These are phyloP conservation scores for Aspergillus pseudoviridinutans DNA, from an alignment of 2,329 filamentous ascomycete genomes.

Conservation along the genomic window DNA sequence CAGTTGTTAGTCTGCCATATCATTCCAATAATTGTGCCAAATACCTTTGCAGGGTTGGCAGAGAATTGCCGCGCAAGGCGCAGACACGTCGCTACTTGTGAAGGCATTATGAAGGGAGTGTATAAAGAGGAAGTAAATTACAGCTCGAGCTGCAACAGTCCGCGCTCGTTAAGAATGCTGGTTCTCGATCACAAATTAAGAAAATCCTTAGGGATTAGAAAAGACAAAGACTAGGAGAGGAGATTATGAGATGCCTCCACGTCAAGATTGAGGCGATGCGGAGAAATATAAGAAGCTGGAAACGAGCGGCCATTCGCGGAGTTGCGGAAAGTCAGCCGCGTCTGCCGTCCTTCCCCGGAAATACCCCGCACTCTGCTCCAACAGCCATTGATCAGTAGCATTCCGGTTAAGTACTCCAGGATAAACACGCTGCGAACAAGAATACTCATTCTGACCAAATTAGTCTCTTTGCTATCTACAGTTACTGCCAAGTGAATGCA, in stretches of 20 bases:
- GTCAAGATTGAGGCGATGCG: background rate
- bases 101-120: slow-evolving; percentile 28
- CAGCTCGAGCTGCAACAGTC: slow-evolving; percentile 1
- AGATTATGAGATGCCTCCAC: background rate
- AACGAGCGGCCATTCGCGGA: slow-evolving; percentile 14
- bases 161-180: background rate
- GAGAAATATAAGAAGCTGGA: slow-evolving; percentile 2
- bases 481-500: too few relatives aligned
- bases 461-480: background rate
- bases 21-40: background rate
- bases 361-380: slow-evolving; percentile 7
- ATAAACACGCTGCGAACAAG: background rate
- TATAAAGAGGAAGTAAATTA: background rate
- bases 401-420: background rate
- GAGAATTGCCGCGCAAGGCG: slow-evolving; percentile 37
- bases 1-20: background rate
- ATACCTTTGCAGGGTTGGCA: slow-evolving; percentile 34
- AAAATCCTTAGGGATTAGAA: background rate
- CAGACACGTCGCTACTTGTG: slow-evolving; percentile 35
- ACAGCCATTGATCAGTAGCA: background rate
- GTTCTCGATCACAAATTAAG: background rate
- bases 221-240: background rate
- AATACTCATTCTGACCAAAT: background rate
- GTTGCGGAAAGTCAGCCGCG: slow-evolving; percentile 17
- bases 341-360: slow-evolving; percentile 13